Conservation (phyloP, 495 filamentous ascomycete species). For the Trichoderma asperelloides region DNA sequence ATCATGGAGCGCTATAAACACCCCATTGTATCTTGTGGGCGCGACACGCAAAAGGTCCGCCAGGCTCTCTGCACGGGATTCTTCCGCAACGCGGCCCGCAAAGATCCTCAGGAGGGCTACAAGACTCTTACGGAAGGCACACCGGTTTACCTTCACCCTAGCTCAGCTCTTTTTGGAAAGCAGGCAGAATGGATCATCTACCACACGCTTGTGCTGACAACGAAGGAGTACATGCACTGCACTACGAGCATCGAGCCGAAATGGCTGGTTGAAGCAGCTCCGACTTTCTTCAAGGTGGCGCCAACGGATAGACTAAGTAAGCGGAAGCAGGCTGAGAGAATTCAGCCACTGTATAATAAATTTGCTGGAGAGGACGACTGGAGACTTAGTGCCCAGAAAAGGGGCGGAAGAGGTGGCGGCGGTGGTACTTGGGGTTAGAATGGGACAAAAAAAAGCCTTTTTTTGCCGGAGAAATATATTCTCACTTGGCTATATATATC, state of each 20-base stretch:
- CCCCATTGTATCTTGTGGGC: constrained; percentile 69
- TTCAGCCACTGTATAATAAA: constrained; percentile 88
- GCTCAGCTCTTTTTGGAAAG: constrained; percentile 86
- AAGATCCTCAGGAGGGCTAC: constrained; percentile 93
- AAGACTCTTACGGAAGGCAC: constrained; percentile 94
- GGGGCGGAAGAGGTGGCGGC: constrained; percentile 80
- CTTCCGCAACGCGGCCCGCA: constrained; percentile 90
- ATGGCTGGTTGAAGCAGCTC: constrained; percentile 82
- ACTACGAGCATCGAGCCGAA: constrained; percentile 91
- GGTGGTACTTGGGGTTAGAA: constrained; percentile 82
- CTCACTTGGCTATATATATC: not conserved
- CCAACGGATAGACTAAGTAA: constrained; percentile 81
- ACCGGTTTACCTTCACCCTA: constrained; percentile 88
- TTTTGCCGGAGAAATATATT: not conserved
- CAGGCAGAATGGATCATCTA: constrained; percentile 94
- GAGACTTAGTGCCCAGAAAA: constrained; percentile 81
- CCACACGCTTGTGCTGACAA: constrained; percentile 78
- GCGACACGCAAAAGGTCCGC: constrained; percentile 80
- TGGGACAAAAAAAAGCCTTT: not conserved
- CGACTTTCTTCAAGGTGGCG: constrained; percentile 97
- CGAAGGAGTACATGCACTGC: constrained; percentile 95
- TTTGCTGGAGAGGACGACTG: constrained; percentile 84
- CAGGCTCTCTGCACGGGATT: constrained; percentile 88
- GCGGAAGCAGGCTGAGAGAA: constrained; percentile 86
- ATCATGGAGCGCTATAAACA: constrained; percentile 90